Conservation (phyloP, 176 grass and related monocot genomes). For the Phoenix dactylifera region DNA sequence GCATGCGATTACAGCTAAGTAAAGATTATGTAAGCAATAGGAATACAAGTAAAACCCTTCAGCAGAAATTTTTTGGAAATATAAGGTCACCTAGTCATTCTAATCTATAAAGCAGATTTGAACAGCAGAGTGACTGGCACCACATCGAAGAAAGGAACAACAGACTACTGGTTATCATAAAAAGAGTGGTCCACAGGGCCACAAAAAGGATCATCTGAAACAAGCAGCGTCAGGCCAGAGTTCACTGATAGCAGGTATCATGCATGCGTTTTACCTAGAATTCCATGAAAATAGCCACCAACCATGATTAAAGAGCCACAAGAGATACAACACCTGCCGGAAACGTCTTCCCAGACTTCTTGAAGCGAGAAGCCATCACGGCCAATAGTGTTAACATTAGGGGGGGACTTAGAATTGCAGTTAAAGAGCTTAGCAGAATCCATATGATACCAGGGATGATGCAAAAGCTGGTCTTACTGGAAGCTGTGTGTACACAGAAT, state of each 20-base stretch:
- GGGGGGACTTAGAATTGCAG: not conserved
- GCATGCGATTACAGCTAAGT: too few relatives aligned
- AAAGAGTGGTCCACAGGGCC: too few relatives aligned
- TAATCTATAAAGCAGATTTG: too few relatives aligned
- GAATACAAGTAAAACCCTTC: too few relatives aligned
- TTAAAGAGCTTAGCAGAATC: not conserved
- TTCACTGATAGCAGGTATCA: not conserved
- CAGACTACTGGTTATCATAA: too few relatives aligned
- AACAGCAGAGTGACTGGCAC: too few relatives aligned
- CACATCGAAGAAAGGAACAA: too few relatives aligned
- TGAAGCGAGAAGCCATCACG: slow-evolving; percentile 12
- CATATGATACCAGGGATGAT: slow-evolving; percentile 3
- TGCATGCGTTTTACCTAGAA: not conserved
- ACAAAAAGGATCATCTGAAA: too few relatives aligned
- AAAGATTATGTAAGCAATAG: too few relatives aligned
- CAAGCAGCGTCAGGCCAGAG: too few relatives aligned
- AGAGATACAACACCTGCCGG: slow-evolving; percentile 13
- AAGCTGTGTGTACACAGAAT: slow-evolving; percentile 9
- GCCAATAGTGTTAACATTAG: not conserved
- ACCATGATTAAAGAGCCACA: slow-evolving; percentile 3
- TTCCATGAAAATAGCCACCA: slow-evolving; percentile 17
- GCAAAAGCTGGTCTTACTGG: slow-evolving; percentile 6
- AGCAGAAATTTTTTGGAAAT: too few relatives aligned
- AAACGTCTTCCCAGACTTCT: slow-evolving; percentile 9
- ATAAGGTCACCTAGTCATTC: too few relatives aligned